These are phyloP conservation scores for Eragrostis nindensis DNA, from an alignment of 176 grass and related monocot genomes.

Conservation along the genomic window DNA sequence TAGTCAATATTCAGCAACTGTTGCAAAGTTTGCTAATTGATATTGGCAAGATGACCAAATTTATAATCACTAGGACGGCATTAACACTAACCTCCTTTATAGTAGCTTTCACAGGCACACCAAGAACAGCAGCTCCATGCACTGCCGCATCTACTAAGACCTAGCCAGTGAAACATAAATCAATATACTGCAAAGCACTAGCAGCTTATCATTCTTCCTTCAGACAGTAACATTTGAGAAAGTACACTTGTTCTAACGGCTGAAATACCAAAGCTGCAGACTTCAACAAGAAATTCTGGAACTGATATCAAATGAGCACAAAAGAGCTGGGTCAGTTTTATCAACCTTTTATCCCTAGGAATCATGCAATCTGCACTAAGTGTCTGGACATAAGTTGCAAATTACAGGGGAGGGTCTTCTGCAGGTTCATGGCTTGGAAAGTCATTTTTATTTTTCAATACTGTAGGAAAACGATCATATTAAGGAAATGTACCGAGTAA, in stretches of 20 bases:
- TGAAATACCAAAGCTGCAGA: neutral
- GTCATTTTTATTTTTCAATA: slow-evolving; percentile 8
- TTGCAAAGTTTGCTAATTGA: neutral
- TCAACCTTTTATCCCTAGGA: slow-evolving; percentile 9
- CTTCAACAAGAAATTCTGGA: neutral
- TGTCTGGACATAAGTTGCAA: slow-evolving; percentile 1
- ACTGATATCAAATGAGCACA: slow-evolving; percentile 4
- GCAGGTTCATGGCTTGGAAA: slow-evolving; percentile 21
- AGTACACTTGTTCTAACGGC: neutral
- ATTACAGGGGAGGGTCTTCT: neutral
- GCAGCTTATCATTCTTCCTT: neutral
- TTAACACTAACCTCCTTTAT: slow-evolving; percentile 75
- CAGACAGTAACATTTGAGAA: neutral
- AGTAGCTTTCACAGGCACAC: slow-evolving; percentile 94
- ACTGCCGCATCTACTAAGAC: slow-evolving; percentile 81
- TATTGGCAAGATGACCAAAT: slow-evolving; percentile 13
- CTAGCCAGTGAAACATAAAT: slow-evolving; percentile 53
- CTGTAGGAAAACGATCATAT: neutral
- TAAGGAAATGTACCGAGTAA: neutral
- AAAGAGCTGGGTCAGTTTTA: slow-evolving; percentile 5
- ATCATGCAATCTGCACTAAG: slow-evolving; percentile 2
- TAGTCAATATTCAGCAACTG: neutral
- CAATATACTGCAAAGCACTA: slow-evolving; percentile 13
- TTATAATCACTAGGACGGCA: slow-evolving; percentile 8
- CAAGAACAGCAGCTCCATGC: slow-evolving; percentile 98